Percentiles rank a stretch among this genome's conserved stretches.
Conservation (phyloP, 2,329 filamentous ascomycete species). For the Leptographium procerum region DNA sequence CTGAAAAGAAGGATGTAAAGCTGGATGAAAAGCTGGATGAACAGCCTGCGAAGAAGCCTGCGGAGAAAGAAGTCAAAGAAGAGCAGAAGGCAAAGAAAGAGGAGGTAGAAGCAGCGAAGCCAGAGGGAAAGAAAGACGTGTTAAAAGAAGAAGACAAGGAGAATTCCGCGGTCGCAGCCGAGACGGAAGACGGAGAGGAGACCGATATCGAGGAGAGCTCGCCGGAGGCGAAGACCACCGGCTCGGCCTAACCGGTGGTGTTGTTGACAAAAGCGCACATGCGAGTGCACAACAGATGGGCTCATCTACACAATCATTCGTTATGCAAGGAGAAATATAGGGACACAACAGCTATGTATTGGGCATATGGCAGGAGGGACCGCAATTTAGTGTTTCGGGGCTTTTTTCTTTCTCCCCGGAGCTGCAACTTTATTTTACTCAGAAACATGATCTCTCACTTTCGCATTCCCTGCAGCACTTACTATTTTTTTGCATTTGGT, state of each 20-base stretch:
- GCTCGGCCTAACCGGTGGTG: background rate
- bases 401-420: background rate
- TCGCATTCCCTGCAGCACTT: background rate
- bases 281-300: background rate
- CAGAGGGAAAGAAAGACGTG: constrained; percentile 2
- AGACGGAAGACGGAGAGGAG: background rate
- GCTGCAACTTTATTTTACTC: background rate
- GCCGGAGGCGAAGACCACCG: background rate
- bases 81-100: background rate
- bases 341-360: background rate
- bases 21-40: too few species aligned
- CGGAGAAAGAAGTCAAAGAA: constrained; percentile 11
- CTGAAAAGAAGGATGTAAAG: too few species aligned
- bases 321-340: background rate
- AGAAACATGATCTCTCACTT: background rate
- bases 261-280: background rate
- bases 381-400: background rate
- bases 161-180: background rate
- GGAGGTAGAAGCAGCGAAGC: background rate
- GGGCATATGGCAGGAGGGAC: background rate
- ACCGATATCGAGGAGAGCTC: background rate
- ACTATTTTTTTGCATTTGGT: background rate
- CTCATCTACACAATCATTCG: background rate
- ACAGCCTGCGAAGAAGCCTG: too few species aligned
- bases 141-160: constrained; percentile 16